Base-by-base conservation (phyloP, 768 basidiomycete genomes). In the Chiua virens region DNA sequence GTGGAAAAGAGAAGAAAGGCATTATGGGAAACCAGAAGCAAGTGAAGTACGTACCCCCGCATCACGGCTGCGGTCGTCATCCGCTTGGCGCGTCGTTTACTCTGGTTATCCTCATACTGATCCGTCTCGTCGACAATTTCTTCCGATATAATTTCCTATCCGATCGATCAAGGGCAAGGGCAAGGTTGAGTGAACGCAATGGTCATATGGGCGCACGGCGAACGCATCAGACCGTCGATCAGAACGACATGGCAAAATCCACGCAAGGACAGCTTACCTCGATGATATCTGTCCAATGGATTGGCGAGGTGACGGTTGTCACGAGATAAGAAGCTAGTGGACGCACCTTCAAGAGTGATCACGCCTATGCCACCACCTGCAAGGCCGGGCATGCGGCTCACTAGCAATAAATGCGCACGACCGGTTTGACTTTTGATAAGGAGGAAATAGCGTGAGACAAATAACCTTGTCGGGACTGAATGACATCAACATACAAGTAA, bases 81-180 rank as follows among this genome's bases (percentile, higher is more conserved):
- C 14, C 94, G 77, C 55, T 79, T 84, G 0, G 89, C 93, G 8
- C 76, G 73, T 52, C 78, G 79, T 64, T 93, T 94, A 45, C 83
- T 85, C 42, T 84, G 84, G 62, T 96, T 97, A 58, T 92, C 90
- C 57, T 90, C 85, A 59, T 88, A 95, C 23, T 85, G 79, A 70
- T 97, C 94, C 3, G 93, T 96, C 70, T 97, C 94, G 61, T 96
- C 94, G 27, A 96, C 88, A 47, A 97, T 96, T 66, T 97, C 95
- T 71, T 97, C 93, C 0, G 89, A 86, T 18, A 98, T 91, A 55
- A 98, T 97, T 78, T 96, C 94, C 79, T 91, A 70, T 55, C 64
- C 67, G 53, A 47, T 36, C 49, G 32, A 48, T 5, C 47, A 45
- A 23, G 32, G 30, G 21, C 50, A 20, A 23, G 23, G 30, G n/a